Percentiles rank a stretch among this genome's conserved stretches.
Conservation (phyloP, 73 alveolate species). For the Stentor coeruleus region DNA sequence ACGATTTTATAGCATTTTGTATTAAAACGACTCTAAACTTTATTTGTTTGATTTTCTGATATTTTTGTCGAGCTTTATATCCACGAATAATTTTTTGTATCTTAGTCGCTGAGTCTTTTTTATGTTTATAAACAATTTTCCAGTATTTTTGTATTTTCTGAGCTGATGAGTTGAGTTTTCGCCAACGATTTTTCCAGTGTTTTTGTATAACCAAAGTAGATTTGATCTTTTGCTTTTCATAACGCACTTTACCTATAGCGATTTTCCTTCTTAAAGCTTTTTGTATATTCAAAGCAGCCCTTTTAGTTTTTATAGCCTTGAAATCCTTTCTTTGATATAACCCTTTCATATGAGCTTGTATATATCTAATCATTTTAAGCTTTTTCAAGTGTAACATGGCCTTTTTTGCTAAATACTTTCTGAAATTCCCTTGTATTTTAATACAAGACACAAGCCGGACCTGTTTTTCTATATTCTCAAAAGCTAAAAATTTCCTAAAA, state of each 20-base stretch:
- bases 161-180: not conserved
- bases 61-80: not conserved
- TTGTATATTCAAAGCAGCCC: conserved; percentile 15
- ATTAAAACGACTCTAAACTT: not conserved
- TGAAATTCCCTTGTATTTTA: conserved; percentile 23
- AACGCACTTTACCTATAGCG: not conserved
- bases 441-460: conserved; percentile 27
- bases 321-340: conserved; percentile 11
- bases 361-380: conserved; percentile 17
- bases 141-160: not conserved
- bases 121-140: not conserved
- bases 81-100: not conserved
- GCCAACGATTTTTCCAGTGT: conserved; percentile 24
- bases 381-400: conserved; percentile 5
- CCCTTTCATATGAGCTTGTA: conserved; percentile 26
- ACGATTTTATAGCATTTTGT: not conserved
- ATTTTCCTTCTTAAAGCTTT: not conserved
- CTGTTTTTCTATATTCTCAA: conserved; percentile 11
- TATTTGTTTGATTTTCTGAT: not conserved
- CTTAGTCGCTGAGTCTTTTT: not conserved
- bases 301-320: not conserved
- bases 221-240: not conserved
- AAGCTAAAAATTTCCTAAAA: conserved; percentile 34
- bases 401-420: conserved; percentile 25
- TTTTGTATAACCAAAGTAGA: conserved; percentile 12